Evolutionary conservation across 768 basidiomycete genomes (phyloP), one percentile per base, ranked within the genome.

Genomic region (Podaxis sp.): DNA sequence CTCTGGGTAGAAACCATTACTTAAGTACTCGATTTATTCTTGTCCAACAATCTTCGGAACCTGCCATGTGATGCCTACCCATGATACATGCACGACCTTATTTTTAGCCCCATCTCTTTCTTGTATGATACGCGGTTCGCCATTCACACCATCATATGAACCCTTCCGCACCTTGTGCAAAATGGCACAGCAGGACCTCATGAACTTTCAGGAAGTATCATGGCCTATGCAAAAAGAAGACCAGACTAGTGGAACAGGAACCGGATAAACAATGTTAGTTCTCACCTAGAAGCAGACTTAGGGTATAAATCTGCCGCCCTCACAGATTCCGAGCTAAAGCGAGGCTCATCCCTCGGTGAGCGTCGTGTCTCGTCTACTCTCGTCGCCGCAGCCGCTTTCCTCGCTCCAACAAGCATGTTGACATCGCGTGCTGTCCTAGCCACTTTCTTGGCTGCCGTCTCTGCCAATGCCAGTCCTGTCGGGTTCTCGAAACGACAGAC

Each of bases 401-500:
- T 49, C 13, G 9, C 24, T 28, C 49, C 26, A 28, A 28, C 22
- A 51, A 28, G 8, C 26, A 51, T 51, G 49, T 12, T 51, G 33
- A 33, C 33, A 24, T 51, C 49, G 12, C 49, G 49, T 17, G 24
- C 13, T 26, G 19, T 56, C 38, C 22, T 56, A 4, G 49, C 36
- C 2, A 30, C 59, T 51, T 13, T 51, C 17, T 13, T 51, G 33
- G 48, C 48, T 22, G 28, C 39, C 44, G 30, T 36, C 30, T 49
- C 49, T 24, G 59, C 26, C 11, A 33, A 13, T 12, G 61, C 61
- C 9, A 57, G 46, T 33, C 61, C 61, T 4, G 33, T 63, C 17
- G 28, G 40, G 36, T 22, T 52, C 39, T 51, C 51, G 36, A 61
- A 52, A 17, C 68, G 69, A 15, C 64, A 64, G 44, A 36, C 53